Base-by-base conservation (phyloP, 2,329 filamentous ascomycete genomes). In the Aspergillus aculeatus region DNA sequence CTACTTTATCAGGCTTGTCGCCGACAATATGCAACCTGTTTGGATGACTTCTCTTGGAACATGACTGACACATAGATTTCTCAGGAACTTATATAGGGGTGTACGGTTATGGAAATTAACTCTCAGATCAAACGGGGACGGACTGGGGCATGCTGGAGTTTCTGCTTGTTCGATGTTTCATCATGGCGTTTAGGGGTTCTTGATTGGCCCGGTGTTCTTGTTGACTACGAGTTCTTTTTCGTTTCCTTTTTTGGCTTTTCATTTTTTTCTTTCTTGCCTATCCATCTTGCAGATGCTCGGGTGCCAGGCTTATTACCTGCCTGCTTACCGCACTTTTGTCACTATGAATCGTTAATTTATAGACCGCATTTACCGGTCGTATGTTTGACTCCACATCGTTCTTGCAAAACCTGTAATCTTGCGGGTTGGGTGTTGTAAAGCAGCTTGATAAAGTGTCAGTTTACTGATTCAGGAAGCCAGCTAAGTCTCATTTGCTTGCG, bases 241-340 rank as follows among this genome's bases (percentile, higher is more conserved):
- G 14, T 35, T 49, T 61, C 6, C 24, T 44, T 52, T 44, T 52
- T 51, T 19, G 24, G 51, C 24, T 47, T 38, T 57, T 48, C 50
- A 7, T 55, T 51, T 38, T 29, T 57, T 51, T 54, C 9, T 32
- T 63, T 51, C 57, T 38, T 59, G 38, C 35, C 26, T 49, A 14
- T 23, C 56, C 16, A 32, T 50, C 23, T 52, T 65, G 62, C 63
- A 69, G 59, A 50, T 59, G 57, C 62, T 56, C 65, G 62, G 66
- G 68, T 67, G 63, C 64, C 62, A 69, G 58, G 66, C 61, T 63
- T 58, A 61, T 52, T 47, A 41, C 41, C 38, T 44, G 16, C 38
- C 38, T 44, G 16, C 6, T 19, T 44, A 44, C 14, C 14, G 32
- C 32, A 35, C 11, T 44, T 41, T 4, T 44, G 38, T n/a, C 16